Conservation (phyloP, 805 yeast species). For the Metschnikowia chrysomelidarum region DNA sequence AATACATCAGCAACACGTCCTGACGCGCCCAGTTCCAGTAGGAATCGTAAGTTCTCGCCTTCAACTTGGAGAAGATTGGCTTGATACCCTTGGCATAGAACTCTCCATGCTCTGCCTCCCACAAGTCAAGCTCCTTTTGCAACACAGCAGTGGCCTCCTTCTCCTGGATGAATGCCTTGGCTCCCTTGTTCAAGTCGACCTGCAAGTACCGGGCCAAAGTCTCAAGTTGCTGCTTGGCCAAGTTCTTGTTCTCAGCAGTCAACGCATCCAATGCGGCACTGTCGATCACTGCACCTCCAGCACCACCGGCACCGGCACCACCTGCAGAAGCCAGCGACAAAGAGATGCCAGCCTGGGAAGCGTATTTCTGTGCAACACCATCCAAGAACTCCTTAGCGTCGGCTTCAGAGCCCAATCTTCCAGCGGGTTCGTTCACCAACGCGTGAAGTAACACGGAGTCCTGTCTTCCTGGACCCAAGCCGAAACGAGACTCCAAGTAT, state of each 20-base stretch:
- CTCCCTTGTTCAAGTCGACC: slow-evolving; percentile 88
- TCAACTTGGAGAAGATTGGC: slow-evolving; percentile 86
- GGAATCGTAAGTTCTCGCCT: slow-evolving; percentile 95
- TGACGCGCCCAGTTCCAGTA: slow-evolving; percentile 99
- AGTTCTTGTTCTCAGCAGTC: slow-evolving; percentile 64
- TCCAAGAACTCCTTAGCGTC: slow-evolving; percentile 93
- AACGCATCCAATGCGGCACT: slow-evolving; percentile 90
- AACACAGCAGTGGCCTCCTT: slow-evolving; percentile 80
- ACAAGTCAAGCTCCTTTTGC: slow-evolving; percentile 88
- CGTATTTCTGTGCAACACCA: slow-evolving; percentile 77
- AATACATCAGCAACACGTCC: slow-evolving; percentile 90
- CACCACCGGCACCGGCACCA: slow-evolving; percentile 51
- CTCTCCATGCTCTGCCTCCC: slow-evolving; percentile 85
- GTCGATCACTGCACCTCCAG: slow-evolving; percentile 87
- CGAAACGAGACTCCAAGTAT: slow-evolving; percentile 89
- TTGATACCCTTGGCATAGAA: slow-evolving; percentile 87
- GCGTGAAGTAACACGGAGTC: slow-evolving; percentile 84
- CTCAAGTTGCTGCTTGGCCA: slow-evolving; percentile 81
- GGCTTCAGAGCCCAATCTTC: slow-evolving; percentile 78
- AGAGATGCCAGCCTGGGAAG: slow-evolving; percentile 75
- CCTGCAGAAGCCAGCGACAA: slow-evolving; percentile 62
- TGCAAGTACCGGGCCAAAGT: slow-evolving; percentile 93
- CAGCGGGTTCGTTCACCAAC: slow-evolving; percentile 85
- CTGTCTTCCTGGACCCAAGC: slow-evolving; percentile 91
- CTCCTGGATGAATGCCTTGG: slow-evolving; percentile 75